Evolutionary conservation across 2,329 filamentous ascomycete species (phyloP).

Genomic region (Colletotrichum lindemuthianum): DNA sequence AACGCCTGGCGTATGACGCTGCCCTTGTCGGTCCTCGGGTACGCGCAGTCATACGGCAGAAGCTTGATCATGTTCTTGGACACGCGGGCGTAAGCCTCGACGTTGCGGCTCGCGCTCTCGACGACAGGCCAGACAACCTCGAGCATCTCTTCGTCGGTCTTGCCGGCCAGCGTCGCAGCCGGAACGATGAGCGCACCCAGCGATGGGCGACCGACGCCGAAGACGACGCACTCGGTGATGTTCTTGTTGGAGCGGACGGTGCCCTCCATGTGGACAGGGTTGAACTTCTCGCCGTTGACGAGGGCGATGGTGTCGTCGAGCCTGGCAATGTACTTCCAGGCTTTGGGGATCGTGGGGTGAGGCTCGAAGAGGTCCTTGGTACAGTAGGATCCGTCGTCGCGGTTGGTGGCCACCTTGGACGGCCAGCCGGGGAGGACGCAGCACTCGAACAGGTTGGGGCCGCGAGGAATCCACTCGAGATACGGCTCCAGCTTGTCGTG

Average conservation of each 20-base stretch:
- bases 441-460: slow-evolving; percentile 50
- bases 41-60: slow-evolving; percentile 52
- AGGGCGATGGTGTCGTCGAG: slow-evolving; percentile 71
- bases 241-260: slow-evolving; percentile 55
- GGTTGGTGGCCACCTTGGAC: slow-evolving; percentile 64
- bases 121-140: slow-evolving; percentile 48
- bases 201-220: slow-evolving; percentile 66
- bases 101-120: slow-evolving; percentile 43
- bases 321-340: slow-evolving; percentile 71
- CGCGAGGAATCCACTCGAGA: slow-evolving; percentile 44
- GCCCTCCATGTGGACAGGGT: slow-evolving; percentile 69
- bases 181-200: slow-evolving; percentile 67
- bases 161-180: slow-evolving; percentile 31
- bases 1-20: slow-evolving; percentile 45
- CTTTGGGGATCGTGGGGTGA: slow-evolving; percentile 60
- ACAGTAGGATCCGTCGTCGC: slow-evolving; percentile 67
- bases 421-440: slow-evolving; percentile 50
- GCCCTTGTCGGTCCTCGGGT: slow-evolving; percentile 50
- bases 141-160: slow-evolving; percentile 41
- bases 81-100: slow-evolving; percentile 49
- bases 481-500: slow-evolving; percentile 51
- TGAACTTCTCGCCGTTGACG: slow-evolving; percentile 75
- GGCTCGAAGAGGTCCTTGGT: slow-evolving; percentile 71
- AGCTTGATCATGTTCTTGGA: slow-evolving; percentile 60
- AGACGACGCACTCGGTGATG: slow-evolving; percentile 67